A percentile compares a stretch with the other conserved stretches of the same genome.
Conservation (phyloP, 805 yeast species). For the Metschnikowia reukaufii region DNA sequence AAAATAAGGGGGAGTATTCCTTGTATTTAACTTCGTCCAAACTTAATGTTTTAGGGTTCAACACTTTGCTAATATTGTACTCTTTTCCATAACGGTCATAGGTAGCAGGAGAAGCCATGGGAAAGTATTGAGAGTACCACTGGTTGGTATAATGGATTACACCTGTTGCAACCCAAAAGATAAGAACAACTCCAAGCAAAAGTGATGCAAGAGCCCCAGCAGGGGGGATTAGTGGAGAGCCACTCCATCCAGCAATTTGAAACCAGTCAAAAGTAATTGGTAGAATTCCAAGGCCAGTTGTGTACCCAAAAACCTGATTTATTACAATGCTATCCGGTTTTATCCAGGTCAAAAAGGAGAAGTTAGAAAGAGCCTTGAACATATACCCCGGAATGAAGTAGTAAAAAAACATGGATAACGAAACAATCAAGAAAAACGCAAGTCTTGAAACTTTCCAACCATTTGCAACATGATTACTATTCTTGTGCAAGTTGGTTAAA, state of each 20-base stretch:
- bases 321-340: constrained; percentile 12
- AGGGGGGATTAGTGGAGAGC: constrained; percentile 23
- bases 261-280: constrained; percentile 20
- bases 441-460: constrained; percentile 19
- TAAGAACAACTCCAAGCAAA: constrained; percentile 19
- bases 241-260: constrained; percentile 21
- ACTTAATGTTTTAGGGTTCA: constrained; percentile 14
- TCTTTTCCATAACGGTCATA: constrained; percentile 21
- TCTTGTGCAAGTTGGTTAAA: constrained; percentile 19
- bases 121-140: constrained; percentile 26
- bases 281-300: constrained; percentile 14
- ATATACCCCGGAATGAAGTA: constrained; percentile 18
- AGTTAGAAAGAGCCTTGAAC: constrained; percentile 15
- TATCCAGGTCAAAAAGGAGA: constrained; percentile 17
- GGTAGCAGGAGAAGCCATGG: constrained; percentile 22
- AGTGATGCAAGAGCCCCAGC: constrained; percentile 20
- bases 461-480: constrained; percentile 14
- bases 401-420: constrained; percentile 13
- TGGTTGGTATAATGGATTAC: constrained; percentile 23
- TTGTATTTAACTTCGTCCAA: constrained; percentile 20
- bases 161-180: constrained; percentile 21
- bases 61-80: constrained; percentile 21
- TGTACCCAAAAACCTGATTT: constrained; percentile 17
- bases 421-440: constrained; percentile 19
- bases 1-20: constrained; percentile 22